Conservation (phyloP, 176 grass and related monocot genomes). For the Aechmea fasciata region DNA sequence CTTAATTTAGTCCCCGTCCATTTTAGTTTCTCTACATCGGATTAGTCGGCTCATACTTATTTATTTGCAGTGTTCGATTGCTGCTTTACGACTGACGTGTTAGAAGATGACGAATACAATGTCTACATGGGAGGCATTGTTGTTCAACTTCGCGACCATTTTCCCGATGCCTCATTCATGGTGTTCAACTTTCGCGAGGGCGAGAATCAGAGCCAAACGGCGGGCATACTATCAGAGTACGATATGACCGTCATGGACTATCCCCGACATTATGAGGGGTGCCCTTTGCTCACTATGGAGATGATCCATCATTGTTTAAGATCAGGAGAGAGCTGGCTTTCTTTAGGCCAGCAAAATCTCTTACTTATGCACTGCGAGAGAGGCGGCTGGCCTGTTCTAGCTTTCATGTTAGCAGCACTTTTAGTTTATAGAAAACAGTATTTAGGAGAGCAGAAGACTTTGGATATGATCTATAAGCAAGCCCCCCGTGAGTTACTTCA, state of each 20-base stretch:
- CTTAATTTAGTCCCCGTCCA: no score
- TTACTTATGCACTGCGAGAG: constrained; percentile 89
- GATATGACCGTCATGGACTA: constrained; percentile 98
- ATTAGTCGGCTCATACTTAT: neutral
- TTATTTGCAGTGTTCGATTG: constrained; percentile 76
- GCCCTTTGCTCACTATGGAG: constrained; percentile 80
- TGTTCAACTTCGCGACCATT: constrained; percentile 62
- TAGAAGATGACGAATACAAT: constrained; percentile 60
- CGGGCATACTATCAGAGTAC: constrained; percentile 47
- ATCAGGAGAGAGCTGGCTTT: constrained; percentile 95
- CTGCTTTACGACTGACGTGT: constrained; percentile 91
- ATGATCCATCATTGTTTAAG: constrained; percentile 87
- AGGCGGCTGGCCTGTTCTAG: constrained; percentile 86
- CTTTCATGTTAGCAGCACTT: constrained; percentile 88
- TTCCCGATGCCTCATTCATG: constrained; percentile 86
- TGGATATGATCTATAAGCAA: constrained; percentile 98
- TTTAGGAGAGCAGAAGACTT: constrained; percentile 63
- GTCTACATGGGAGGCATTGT: constrained; percentile 72
- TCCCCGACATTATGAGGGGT: constrained; percentile 83
- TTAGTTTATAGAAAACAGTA: constrained; percentile 90
- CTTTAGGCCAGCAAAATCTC: constrained; percentile 74
- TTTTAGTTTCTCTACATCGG: no score
- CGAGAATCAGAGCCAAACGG: constrained; percentile 55
- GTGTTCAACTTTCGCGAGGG: constrained; percentile 95
- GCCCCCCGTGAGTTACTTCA: constrained; percentile 77